Percentiles rank a stretch among this genome's conserved stretches.
Conservation (phyloP, 1,284 basidiomycete genomes). For the Cryptococcus sp. region DNA sequence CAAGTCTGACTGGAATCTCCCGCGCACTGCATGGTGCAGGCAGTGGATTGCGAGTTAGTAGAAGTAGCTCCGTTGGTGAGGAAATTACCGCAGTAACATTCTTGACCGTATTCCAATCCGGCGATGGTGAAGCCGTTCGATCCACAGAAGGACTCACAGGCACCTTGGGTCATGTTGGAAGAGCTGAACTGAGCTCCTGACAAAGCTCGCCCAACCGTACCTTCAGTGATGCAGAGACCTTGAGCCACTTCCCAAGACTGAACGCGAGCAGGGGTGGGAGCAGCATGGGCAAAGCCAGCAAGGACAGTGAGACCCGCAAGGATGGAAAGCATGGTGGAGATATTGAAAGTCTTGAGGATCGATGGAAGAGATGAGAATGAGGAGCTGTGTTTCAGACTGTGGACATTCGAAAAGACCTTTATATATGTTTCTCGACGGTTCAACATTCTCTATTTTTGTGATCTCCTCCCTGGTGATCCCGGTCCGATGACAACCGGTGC, state of each 20-base stretch:
- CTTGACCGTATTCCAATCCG: constrained; percentile 23
- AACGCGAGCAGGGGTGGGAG: too few species aligned
- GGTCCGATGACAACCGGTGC: too few species aligned
- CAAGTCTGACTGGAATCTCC: constrained; percentile 18
- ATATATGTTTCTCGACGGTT: too few species aligned
- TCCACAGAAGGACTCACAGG: constrained; percentile 18
- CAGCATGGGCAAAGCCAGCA: too few species aligned
- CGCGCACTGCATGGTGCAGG: constrained; percentile 21
- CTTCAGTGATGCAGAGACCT: constrained; percentile 39
- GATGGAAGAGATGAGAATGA: too few species aligned
- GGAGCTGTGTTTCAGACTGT: too few species aligned
- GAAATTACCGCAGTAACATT: constrained; percentile 33
- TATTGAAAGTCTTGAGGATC: too few species aligned
- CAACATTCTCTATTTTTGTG: too few species aligned
- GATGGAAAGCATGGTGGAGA: too few species aligned
- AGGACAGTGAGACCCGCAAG: too few species aligned
- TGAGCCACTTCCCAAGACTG: constrained; percentile 7
- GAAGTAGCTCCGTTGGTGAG: constrained; percentile 9
- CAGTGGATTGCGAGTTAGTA: background rate
- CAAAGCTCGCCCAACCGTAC: constrained; percentile 25
- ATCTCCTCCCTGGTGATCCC: too few species aligned
- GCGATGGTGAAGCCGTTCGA: constrained; percentile 18
- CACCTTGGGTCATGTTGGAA: constrained; percentile 24
- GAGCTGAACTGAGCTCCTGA: constrained; percentile 10
- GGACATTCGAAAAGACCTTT: too few species aligned